These are phyloP conservation scores for Claviceps sorghi DNA, from an alignment of 2,329 filamentous ascomycete species.

Conservation along the genomic window DNA sequence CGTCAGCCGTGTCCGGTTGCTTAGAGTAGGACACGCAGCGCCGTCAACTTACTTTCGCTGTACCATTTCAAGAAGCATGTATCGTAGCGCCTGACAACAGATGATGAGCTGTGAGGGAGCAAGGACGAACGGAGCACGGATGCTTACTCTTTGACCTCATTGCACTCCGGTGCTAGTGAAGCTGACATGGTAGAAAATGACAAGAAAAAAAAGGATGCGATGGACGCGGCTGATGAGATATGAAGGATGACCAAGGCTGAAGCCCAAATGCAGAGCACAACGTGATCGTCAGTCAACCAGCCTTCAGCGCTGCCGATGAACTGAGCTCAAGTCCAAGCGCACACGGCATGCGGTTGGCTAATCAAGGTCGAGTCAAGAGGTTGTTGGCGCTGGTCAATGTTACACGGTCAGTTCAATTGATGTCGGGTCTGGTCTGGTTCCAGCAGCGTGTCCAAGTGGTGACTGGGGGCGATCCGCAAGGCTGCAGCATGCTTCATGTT, in stretches of 20 bases:
- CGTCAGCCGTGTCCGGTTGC: neutral
- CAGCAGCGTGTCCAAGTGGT: no score
- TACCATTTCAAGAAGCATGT: slow-evolving; percentile 99
- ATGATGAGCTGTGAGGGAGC: neutral
- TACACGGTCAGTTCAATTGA: no score
- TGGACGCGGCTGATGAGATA: neutral
- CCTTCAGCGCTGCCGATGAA: neutral
- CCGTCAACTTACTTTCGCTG: slow-evolving; percentile 65
- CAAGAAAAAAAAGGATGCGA: neutral
- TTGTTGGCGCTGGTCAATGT: no score
- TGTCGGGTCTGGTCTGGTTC: no score
- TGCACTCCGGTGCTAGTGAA: slow-evolving; percentile 87
- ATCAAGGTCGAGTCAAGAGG: no score
- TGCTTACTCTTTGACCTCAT: slow-evolving; percentile 82
- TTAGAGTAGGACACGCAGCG: neutral
- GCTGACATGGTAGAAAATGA: slow-evolving; percentile 51
- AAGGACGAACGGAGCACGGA: neutral
- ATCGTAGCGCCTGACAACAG: slow-evolving; percentile 62
- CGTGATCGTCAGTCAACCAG: neutral
- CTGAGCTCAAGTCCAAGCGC: neutral
- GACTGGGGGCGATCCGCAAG: no score
- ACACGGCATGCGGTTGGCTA: neutral
- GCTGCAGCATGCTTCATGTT: no score
- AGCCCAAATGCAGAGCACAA: neutral
- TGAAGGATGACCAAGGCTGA: neutral